Base-by-base conservation (phyloP, 768 basidiomycete species). In the Lactifluus pinguis region DNA sequence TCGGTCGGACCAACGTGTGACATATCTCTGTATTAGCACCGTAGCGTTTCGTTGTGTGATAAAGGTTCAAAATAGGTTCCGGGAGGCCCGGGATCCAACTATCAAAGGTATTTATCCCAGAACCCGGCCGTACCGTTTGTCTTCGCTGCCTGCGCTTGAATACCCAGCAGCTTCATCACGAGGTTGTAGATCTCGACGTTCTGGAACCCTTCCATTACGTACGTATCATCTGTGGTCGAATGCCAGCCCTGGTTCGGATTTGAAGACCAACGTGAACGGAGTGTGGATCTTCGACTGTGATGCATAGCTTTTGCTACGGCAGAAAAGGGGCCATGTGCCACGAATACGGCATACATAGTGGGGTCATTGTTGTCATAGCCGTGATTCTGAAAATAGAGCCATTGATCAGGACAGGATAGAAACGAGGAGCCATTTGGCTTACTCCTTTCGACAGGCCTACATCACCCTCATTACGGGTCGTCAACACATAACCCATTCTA, bases 311-410 rank as follows among this genome's bases (percentile, higher is more conserved):
- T 93, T 55, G 83, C 78, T 47, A 82, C 79, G 11, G 81, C 73
- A 14, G 87, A 84, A 71, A 93, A 94, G 0, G 94, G 94, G 1
- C 94, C 94, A 69, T 93, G 91, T 10, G 91, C 92, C 59, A 95
- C 85, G 71, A 95, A 95, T 69, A 92, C 86, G 2, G 92, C 92
- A 53, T 84, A 83, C 94, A 95, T 95, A 6, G 86, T 76, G 13
- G 76, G 68, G 45, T 85, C 83, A 17, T 79, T 71, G 65, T 93
- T 94, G 70, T 95, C 92, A 69, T 94, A 97, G 6, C 94, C 94
- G 67, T 97, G 94, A 61, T 85, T 92, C 88, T 91, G 58, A 8
- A 29, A 50, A 66, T 36, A 65, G 17, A 25, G 15, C 34, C 8
- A 52, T 21, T 41, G 9, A 29, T 49, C 30, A 50, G 19, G 30